Evolutionary conservation across 108 stramenopile species (phyloP), one percentile per base, ranked within the genome.

Genomic region (Cyclotella atomus): DNA sequence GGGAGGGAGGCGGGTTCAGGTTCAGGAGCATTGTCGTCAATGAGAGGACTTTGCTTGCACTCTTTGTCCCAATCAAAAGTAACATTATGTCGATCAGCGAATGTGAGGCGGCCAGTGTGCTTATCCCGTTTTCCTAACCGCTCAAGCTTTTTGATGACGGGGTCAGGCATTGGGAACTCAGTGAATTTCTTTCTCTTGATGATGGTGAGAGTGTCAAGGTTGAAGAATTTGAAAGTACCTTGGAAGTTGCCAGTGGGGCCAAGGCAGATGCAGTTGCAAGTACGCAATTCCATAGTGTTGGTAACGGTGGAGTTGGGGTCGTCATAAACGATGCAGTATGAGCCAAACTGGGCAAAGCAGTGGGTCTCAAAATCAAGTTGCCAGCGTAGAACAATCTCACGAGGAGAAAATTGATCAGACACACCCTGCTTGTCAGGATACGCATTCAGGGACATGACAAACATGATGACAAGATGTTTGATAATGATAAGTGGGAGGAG

Each of bases 381-480:
- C 52, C 62, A 64, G 9, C 32, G 25, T 4, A 53, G 38, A 4
- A 77, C 45, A 0, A 77, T 25, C 6, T 61, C 50, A 17, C 64
- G 47, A 2, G 73, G 73, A 52, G 65, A 66, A 33, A 56, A 53
- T 21, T 65, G 24, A 23, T 35, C 9, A 14, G 73, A 74, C 2
- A 74, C 25, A 20, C 73, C 73, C 41, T 66, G 63, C 2, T 14
- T 3, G 29, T 53, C 24, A 3, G 50, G 49, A 20, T 32, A 50
- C 2, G 63, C 73, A 54, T 74, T 74, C 19, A 74, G 28, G 23
- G 36, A 65, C 35, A 65, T 36, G 32, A 74, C 73, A 3, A n/a
- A 2, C 21, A 53, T 15, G 32, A 38, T n/a, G 8, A 74, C 54
- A 28, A 74, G 44, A 6, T 12, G 20, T 36, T 66, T 72, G 44